phyloP scores from a whole-genome alignment of 2,329 filamentous ascomycete genomes.

The Tolypocladium guangdongense region DNA sequence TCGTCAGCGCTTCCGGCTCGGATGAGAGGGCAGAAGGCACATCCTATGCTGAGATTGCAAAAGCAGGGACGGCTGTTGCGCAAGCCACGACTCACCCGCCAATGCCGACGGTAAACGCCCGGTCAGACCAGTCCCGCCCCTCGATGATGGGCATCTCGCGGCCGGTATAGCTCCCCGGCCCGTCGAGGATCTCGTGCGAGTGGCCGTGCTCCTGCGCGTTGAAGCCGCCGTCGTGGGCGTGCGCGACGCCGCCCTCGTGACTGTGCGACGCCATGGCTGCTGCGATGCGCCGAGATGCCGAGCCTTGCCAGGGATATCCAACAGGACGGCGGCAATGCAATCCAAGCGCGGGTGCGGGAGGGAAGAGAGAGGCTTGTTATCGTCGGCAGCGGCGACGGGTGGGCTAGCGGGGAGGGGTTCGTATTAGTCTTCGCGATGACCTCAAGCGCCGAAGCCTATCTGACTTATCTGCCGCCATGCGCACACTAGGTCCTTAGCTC shows the following conservation, averaged over 20 bases:
- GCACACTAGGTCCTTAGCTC: background rate
- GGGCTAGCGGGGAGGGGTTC: background rate
- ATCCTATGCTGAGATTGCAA: no score
- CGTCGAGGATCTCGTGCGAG: slow-evolving; percentile 88
- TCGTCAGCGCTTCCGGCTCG: background rate
- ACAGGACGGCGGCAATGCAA: background rate
- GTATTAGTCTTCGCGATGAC: background rate
- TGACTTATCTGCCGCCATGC: background rate
- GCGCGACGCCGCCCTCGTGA: slow-evolving; percentile 37
- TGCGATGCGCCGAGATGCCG: background rate
- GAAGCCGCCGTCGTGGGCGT: slow-evolving; percentile 47
- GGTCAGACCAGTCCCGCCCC: slow-evolving; percentile 74
- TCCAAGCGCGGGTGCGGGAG: background rate
- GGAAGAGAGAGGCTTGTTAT: background rate
- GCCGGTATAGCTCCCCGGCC: slow-evolving; percentile 78
- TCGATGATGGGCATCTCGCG: slow-evolving; percentile 92
- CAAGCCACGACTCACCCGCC: slow-evolving; percentile 57
- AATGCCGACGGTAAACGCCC: slow-evolving; percentile 95
- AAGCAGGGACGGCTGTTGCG: background rate
- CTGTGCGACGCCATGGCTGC: background rate
- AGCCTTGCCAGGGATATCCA: background rate
- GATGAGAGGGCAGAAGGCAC: background rate
- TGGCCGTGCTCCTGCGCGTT: slow-evolving; percentile 72
- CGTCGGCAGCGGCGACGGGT: background rate
- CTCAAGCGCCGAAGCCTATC: background rate